Base-by-base conservation (phyloP, 1,284 basidiomycete genomes). In the Ceratobasidium sp. region DNA sequence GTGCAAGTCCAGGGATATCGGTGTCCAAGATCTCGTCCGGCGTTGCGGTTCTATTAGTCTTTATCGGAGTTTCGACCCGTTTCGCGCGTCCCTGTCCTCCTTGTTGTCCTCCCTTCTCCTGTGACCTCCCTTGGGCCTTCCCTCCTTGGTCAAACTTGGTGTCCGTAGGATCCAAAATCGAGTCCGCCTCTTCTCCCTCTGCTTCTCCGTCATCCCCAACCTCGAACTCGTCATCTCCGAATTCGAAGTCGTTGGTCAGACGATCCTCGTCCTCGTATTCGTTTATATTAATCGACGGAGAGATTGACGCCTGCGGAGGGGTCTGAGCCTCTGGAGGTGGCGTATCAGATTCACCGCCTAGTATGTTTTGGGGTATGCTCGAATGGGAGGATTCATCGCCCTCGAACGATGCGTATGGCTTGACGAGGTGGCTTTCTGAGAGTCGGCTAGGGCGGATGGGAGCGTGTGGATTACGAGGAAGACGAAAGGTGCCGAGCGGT, bases 11-110 rank as follows among this genome's bases (percentile, higher is more conserved):
- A 19, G 81, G 80, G 31, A 82, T 78, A 75, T 81, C 81, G 11
- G 80, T 82, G 69, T 82, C 83, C 22, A 83, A 56, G 27, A 81
- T 80, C 54, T 79, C 81, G 74, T 81, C 80, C 31, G 60, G 45
- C 48, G 22, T 9, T 27, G 59, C 64, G 41, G 75, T 72, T 27
- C 60, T 72, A 14, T 27, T 47, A 5, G n/a, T 45, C 44, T 29
- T 62, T 27, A 41, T 41, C 36, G 36, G 36, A 41, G 36, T 74
- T 72, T 60, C 33, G 60, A 33, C 64, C 56, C 19, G 72, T 76
- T 17, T 77, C 77, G 22, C 36, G 69, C 47, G 78, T 73, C 27
- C 76, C 29, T 9, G 19, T 36, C 47, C 59, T 44, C 9, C 19
- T n/a, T 19, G 41, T 27, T 24, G 6, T 47, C 44, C 15, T 8